These are phyloP conservation scores for Magnaporthales sp. DNA, from an alignment of 2,329 filamentous ascomycete species.

Conservation along the genomic window DNA sequence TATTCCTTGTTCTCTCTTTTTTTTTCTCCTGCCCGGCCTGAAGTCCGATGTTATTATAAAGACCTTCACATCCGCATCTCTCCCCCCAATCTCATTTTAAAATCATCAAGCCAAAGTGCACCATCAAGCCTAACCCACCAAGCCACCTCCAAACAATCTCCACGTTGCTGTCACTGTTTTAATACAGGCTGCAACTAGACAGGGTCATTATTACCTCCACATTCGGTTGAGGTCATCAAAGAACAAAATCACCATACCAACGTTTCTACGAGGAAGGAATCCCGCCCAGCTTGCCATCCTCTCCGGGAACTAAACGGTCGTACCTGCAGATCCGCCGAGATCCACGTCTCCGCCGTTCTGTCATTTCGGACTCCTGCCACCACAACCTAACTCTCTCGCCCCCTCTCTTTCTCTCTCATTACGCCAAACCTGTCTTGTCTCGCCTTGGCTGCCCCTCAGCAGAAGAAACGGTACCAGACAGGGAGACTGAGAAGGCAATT, in stretches of 20 bases:
- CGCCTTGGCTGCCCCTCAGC: neutral
- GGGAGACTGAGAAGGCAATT: neutral
- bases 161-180: neutral
- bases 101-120: neutral
- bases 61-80: neutral
- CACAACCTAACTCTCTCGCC: neutral
- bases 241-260: neutral
- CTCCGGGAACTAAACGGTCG: neutral
- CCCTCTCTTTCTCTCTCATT: neutral
- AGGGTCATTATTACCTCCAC: neutral
- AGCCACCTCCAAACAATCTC: neutral
- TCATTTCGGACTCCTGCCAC: neutral
- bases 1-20: neutral
- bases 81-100: neutral
- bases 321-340: neutral
- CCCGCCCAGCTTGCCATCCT: neutral
- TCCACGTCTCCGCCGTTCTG: neutral
- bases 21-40: neutral
- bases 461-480: neutral
- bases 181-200: neutral
- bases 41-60: neutral
- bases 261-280: neutral
- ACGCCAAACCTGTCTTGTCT: neutral
- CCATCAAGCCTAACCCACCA: neutral
- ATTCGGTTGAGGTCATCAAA: neutral